A percentile compares a stretch with the other conserved stretches of the same genome.
phyloP scores from a whole-genome alignment of 2,329 filamentous ascomycete species.

The Thelonectria rubi region DNA sequence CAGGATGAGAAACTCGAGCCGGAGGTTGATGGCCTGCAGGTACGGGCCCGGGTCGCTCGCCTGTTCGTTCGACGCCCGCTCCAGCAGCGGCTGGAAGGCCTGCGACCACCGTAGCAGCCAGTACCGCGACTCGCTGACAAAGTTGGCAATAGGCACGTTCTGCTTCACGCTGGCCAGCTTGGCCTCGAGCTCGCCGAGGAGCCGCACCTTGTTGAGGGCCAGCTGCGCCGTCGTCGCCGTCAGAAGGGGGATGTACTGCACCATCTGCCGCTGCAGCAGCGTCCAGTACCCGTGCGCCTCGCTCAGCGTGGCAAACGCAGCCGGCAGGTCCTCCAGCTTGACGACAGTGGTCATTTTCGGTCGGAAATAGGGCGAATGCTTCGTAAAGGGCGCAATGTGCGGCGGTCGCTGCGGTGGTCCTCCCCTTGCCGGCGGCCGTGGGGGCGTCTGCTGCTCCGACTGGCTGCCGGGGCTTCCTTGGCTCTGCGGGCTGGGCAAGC shows the following conservation, averaged over 20 bases:
- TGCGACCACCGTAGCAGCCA: slow-evolving; percentile 53
- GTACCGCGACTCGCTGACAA: slow-evolving; percentile 49
- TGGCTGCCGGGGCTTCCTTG: slow-evolving; percentile 43
- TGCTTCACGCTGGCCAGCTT: slow-evolving; percentile 46
- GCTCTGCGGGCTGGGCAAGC: slow-evolving; percentile 48
- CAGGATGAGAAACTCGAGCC: slow-evolving; percentile 54
- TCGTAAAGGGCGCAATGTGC: slow-evolving; percentile 49
- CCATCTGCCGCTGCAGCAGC: slow-evolving; percentile 49
- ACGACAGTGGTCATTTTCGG: slow-evolving; percentile 45
- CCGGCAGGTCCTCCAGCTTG: slow-evolving; percentile 46
- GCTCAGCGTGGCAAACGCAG: slow-evolving; percentile 44
- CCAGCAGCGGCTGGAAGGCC: slow-evolving; percentile 51
- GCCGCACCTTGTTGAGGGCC: slow-evolving; percentile 39
- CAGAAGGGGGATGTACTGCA: slow-evolving; percentile 49
- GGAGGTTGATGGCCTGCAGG: slow-evolving; percentile 51
- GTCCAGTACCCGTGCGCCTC: slow-evolving; percentile 52
- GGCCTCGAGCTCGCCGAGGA: slow-evolving; percentile 41
- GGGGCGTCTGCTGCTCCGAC: slow-evolving; percentile 31
- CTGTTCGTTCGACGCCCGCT: slow-evolving; percentile 38
- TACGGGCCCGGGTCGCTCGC: slow-evolving; percentile 40
- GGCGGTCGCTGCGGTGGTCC: slow-evolving; percentile 39
- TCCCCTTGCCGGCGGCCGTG: slow-evolving; percentile 23
- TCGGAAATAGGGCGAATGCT: slow-evolving; percentile 50
- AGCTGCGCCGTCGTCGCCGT: slow-evolving; percentile 46
- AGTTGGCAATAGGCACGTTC: slow-evolving; percentile 44